These are phyloP conservation scores for Dendryphion nanum DNA, from an alignment of 2,329 filamentous ascomycete genomes.

Conservation along the genomic window DNA sequence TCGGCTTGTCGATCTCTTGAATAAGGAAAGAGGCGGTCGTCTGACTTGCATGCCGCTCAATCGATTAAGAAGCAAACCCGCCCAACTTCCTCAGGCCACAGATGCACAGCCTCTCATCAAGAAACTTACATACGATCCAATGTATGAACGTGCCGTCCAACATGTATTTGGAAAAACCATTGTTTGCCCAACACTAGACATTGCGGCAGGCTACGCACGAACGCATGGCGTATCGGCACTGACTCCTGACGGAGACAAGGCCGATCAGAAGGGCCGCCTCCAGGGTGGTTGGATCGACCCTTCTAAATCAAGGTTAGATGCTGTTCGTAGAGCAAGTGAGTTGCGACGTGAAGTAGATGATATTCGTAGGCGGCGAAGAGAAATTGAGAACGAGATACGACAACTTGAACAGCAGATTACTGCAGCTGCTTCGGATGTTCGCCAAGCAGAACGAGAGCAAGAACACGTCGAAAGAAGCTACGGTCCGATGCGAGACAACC, in stretches of 20 bases:
- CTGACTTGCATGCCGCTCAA: slow-evolving; percentile 95
- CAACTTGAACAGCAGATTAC: slow-evolving; percentile 87
- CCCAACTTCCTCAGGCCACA: slow-evolving; percentile 78
- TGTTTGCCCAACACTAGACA: slow-evolving; percentile 83
- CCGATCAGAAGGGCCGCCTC: slow-evolving; percentile 91
- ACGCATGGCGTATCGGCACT: slow-evolving; percentile 91
- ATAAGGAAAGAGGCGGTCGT: slow-evolving; percentile 76
- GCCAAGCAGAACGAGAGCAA: slow-evolving; percentile 77
- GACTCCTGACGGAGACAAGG: slow-evolving; percentile 90
- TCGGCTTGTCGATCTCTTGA: slow-evolving; percentile 73
- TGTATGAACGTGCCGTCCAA: slow-evolving; percentile 81
- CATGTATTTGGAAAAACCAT: slow-evolving; percentile 96
- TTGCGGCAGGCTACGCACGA: slow-evolving; percentile 87
- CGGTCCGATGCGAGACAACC: slow-evolving; percentile 73
- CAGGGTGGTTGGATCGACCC: slow-evolving; percentile 93
- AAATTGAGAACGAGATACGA: slow-evolving; percentile 70
- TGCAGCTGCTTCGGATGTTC: slow-evolving; percentile 75
- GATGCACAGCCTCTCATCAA: slow-evolving; percentile 85
- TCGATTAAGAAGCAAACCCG: slow-evolving; percentile 67
- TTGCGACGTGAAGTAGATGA: slow-evolving; percentile 74
- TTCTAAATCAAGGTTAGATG: slow-evolving; percentile 81
- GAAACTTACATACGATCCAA: slow-evolving; percentile 75
- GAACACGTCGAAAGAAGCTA: slow-evolving; percentile 79
- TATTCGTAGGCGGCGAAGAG: slow-evolving; percentile 61
- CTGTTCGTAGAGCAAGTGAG: slow-evolving; percentile 70